phyloP scores from a whole-genome alignment of 768 basidiomycete species.

The Russula brevipes region DNA sequence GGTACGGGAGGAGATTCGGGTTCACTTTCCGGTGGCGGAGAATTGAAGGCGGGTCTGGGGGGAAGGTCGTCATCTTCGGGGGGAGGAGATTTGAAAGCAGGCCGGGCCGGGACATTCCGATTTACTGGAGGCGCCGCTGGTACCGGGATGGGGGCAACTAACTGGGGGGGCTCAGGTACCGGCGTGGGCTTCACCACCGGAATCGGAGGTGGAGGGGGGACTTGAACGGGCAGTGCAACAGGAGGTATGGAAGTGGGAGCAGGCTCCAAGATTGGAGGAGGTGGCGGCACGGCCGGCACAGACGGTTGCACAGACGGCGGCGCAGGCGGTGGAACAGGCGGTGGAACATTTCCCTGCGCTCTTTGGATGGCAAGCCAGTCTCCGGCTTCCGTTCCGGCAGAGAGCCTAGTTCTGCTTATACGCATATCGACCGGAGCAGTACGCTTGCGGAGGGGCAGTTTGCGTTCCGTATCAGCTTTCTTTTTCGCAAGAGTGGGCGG shows the following conservation, averaged over 20 bases:
- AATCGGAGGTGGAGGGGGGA: constrained; percentile 7
- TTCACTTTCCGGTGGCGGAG: constrained; percentile 30
- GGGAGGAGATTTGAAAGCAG: constrained; percentile 58
- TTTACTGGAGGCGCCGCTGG: constrained; percentile 24
- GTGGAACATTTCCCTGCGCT: constrained; percentile 29
- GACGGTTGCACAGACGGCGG: neutral
- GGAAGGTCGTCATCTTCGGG: constrained; percentile 51
- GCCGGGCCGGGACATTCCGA: constrained; percentile 33
- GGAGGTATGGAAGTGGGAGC: constrained; percentile 20
- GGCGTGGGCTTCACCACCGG: constrained; percentile 6
- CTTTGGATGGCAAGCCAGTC: constrained; percentile 66
- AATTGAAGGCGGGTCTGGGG: constrained; percentile 28
- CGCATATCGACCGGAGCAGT: constrained; percentile 88
- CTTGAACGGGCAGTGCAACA: neutral
- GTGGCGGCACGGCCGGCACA: constrained; percentile 14
- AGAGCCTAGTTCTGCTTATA: constrained; percentile 70
- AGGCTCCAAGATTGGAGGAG: constrained; percentile 28
- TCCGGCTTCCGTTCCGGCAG: constrained; percentile 61
- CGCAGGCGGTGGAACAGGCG: constrained; percentile 16
- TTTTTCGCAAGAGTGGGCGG: constrained; percentile 81
- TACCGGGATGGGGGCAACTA: constrained; percentile 26
- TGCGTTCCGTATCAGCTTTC: constrained; percentile 83
- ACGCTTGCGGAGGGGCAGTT: constrained; percentile 75
- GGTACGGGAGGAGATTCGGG: neutral
- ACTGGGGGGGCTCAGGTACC: constrained; percentile 18